Evolutionary conservation across 345 rosid species (phyloP).

Genomic region (Physaria fendleri): DNA sequence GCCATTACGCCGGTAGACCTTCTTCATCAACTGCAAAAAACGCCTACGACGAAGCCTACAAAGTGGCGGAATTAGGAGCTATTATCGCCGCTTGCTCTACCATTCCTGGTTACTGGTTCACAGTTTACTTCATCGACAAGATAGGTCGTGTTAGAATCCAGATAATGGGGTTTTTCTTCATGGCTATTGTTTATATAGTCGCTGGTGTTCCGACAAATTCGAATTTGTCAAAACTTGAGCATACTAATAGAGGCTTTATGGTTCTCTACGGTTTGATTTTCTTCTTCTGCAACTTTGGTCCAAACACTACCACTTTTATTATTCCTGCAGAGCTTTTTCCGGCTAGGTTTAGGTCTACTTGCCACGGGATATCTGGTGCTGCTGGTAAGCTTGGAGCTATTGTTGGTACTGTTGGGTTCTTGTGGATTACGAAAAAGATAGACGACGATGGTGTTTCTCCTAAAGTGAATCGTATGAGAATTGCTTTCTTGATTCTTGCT

Average conservation of each 20-base stretch:
- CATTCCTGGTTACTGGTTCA: constrained; percentile 69
- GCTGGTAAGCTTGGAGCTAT: constrained; percentile 78
- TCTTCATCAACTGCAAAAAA: background rate
- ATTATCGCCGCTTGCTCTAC: constrained; percentile 45
- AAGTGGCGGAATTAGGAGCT: constrained; percentile 41
- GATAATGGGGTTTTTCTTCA: constrained; percentile 52
- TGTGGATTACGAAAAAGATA: constrained; percentile 36
- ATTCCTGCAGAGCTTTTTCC: constrained; percentile 79
- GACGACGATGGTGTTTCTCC: background rate
- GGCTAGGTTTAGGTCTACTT: constrained; percentile 70
- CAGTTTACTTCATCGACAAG: constrained; percentile 57
- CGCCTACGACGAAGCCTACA: constrained; percentile 39
- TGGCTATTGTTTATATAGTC: constrained; percentile 49
- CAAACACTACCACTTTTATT: constrained; percentile 73
- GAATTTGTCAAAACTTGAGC: constrained; percentile 25
- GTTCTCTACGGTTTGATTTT: constrained; percentile 46
- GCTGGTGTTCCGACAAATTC: constrained; percentile 36
- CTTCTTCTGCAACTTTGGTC: constrained; percentile 79
- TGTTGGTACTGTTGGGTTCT: constrained; percentile 51
- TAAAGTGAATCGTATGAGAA: constrained; percentile 25
- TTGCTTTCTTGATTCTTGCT: constrained; percentile 36
- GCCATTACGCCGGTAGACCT: background rate
- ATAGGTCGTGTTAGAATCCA: constrained; percentile 62
- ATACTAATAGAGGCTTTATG: constrained; percentile 36
- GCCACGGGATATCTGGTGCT: constrained; percentile 73